Evolutionary conservation across 352 stramenopile genomes (phyloP).

Genomic region (Aphanomyces astaci): DNA sequence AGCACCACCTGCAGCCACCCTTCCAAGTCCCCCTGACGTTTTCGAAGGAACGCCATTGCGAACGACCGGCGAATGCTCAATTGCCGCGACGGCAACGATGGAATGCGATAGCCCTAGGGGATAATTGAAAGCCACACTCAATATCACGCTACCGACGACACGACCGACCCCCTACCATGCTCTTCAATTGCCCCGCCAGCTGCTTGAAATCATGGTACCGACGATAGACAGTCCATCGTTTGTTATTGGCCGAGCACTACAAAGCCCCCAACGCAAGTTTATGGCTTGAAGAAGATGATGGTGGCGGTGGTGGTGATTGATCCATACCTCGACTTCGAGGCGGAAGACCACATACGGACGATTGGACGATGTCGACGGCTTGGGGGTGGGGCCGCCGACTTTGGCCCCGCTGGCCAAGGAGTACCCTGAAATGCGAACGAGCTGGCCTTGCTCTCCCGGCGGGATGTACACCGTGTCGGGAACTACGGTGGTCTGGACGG

Average conservation of each 20-base stretch:
- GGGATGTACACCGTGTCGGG: slow-evolving; percentile 66
- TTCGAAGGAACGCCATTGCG: slow-evolving; percentile 72
- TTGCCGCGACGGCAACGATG: slow-evolving; percentile 65
- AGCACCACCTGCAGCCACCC: slow-evolving; percentile 75
- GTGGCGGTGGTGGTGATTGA: too few species aligned
- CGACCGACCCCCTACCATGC: slow-evolving; percentile 27
- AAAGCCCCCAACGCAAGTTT: not conserved
- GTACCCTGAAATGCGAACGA: slow-evolving; percentile 78
- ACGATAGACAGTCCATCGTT: slow-evolving; percentile 82
- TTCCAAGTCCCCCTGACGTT: slow-evolving; percentile 77
- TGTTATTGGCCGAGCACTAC: slow-evolving; percentile 69
- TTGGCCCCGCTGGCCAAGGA: slow-evolving; percentile 59
- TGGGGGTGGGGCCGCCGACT: too few species aligned
- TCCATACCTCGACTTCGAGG: slow-evolving; percentile 55
- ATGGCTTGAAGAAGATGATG: too few species aligned
- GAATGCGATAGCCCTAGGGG: slow-evolving; percentile 49
- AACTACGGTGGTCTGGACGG: slow-evolving; percentile 41
- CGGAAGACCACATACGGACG: slow-evolving; percentile 70
- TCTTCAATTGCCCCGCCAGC: slow-evolving; percentile 73
- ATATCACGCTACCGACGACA: not conserved
- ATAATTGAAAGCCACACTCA: not conserved
- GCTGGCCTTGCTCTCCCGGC: slow-evolving; percentile 45
- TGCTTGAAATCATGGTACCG: slow-evolving; percentile 83
- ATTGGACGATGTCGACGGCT: slow-evolving; percentile 10
- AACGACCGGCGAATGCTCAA: slow-evolving; percentile 63